These are phyloP conservation scores for Chalaropsis ovoidea DNA, from an alignment of 2,329 filamentous ascomycete genomes.

Conservation along the genomic window DNA sequence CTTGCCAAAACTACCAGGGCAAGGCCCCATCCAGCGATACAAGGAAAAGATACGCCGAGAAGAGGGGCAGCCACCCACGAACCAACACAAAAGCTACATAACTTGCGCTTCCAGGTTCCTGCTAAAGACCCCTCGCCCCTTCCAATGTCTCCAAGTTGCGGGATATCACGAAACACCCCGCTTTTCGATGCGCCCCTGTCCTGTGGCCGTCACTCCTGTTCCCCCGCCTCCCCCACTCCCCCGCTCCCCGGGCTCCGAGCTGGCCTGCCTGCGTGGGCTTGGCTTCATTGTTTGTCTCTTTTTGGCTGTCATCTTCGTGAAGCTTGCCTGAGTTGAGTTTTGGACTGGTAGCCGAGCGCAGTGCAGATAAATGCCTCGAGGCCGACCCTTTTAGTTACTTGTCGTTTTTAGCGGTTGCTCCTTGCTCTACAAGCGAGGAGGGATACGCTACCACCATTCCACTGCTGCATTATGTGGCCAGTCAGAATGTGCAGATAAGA, in stretches of 20 bases:
- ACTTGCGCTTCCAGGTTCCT: too few species aligned
- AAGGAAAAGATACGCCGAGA: slow-evolving; percentile 4
- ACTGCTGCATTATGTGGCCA: neutral
- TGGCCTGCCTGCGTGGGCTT: slow-evolving; percentile 1
- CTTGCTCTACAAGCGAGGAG: neutral
- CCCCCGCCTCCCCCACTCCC: neutral
- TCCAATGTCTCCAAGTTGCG: slow-evolving; percentile 2
- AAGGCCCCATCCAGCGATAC: neutral
- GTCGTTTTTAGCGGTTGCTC: neutral
- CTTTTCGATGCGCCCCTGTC: slow-evolving; percentile 1
- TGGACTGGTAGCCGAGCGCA: neutral
- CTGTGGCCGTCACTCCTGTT: neutral
- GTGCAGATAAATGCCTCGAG: neutral
- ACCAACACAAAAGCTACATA: neutral
- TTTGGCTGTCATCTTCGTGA: neutral
- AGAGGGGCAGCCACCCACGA: neutral
- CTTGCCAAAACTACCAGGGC: neutral
- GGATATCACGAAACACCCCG: slow-evolving; percentile 18
- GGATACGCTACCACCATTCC: neutral
- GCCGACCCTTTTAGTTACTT: neutral
- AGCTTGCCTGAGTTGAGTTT: neutral
- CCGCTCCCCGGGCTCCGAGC: neutral
- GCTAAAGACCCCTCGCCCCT: too few species aligned
- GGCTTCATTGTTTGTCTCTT: neutral
- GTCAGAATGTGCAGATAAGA: neutral